Evolutionary conservation across 192 early-diverging fungal genomes (phyloP).

Genomic region (Phycomyces blakesleeanus): DNA sequence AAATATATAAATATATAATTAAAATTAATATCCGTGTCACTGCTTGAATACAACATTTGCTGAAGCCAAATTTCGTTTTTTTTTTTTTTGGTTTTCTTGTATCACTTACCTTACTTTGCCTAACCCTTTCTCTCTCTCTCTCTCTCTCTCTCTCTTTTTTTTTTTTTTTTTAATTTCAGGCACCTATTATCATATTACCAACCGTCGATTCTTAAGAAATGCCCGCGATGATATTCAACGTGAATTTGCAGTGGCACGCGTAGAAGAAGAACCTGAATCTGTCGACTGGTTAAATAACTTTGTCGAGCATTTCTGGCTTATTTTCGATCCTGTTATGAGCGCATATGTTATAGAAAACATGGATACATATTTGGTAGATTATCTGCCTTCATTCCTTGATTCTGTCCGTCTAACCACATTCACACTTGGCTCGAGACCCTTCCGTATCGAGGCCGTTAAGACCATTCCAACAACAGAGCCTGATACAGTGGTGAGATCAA

Average conservation of each 20-base stretch:
- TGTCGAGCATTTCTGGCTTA: constrained; percentile 71
- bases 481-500: constrained; percentile 46
- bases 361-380: constrained; percentile 60
- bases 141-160: neutral
- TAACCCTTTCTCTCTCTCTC: too few relatives aligned
- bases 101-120: neutral
- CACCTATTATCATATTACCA: constrained; percentile 49
- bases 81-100: too few relatives aligned
- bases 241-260: constrained; percentile 36
- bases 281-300: constrained; percentile 80
- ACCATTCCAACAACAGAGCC: constrained; percentile 51
- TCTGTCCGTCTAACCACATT: constrained; percentile 57
- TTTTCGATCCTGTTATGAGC: constrained; percentile 72
- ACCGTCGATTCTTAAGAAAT: constrained; percentile 42
- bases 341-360: constrained; percentile 60
- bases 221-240: constrained; percentile 54
- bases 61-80: too few relatives aligned
- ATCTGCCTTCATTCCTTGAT: constrained; percentile 64
- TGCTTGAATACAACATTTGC: too few relatives aligned
- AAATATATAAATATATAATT: too few relatives aligned
- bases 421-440: constrained; percentile 61
- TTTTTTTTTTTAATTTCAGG: constrained; percentile 11
- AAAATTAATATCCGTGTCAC: too few relatives aligned
- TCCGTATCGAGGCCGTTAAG: constrained; percentile 54
- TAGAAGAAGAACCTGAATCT: constrained; percentile 46